Conservation (phyloP, 192 early-diverging fungal species). For the Gaertneriomyces semiglobifer region DNA sequence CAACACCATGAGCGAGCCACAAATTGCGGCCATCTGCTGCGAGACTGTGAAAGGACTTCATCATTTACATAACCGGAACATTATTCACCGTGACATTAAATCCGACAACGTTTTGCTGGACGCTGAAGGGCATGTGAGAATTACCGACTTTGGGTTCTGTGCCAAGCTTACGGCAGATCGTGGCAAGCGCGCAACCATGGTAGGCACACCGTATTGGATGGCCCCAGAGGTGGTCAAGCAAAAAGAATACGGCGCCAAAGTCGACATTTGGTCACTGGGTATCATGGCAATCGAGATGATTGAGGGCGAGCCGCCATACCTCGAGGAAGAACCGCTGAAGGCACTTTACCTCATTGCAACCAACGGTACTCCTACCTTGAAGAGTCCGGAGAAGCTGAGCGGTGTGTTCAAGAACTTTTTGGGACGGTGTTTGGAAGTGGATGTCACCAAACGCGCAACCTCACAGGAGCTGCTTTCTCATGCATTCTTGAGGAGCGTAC, state of each 20-base stretch:
- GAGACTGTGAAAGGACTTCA: slow-evolving; percentile 72
- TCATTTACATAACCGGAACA: slow-evolving; percentile 67
- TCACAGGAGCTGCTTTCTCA: slow-evolving; percentile 80
- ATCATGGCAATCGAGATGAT: slow-evolving; percentile 99
- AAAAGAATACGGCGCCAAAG: slow-evolving; percentile 87
- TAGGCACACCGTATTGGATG: slow-evolving; percentile 94
- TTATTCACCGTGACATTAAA: slow-evolving; percentile 89
- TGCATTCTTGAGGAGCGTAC: slow-evolving; percentile 80
- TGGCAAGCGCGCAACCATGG: slow-evolving; percentile 75
- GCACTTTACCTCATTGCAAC: slow-evolving; percentile 72
- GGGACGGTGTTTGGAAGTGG: slow-evolving; percentile 86
- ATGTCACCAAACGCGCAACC: slow-evolving; percentile 78
- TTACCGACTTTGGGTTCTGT: slow-evolving; percentile 85
- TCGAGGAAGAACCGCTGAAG: slow-evolving; percentile 88
- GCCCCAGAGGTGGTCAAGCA: slow-evolving; percentile 93
- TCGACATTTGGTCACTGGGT: slow-evolving; percentile 97
- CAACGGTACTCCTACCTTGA: slow-evolving; percentile 87
- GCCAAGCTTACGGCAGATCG: slow-evolving; percentile 68
- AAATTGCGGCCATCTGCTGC: slow-evolving; percentile 76
- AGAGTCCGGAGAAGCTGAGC: slow-evolving; percentile 82
- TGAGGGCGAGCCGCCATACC: slow-evolving; percentile 95
- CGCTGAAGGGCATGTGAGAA: slow-evolving; percentile 63
- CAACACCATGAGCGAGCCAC: slow-evolving; percentile 80
- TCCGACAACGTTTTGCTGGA: slow-evolving; percentile 83
- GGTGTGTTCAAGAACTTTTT: slow-evolving; percentile 87